phyloP scores from a whole-genome alignment of 805 yeast genomes.

The Wickerhamiella alocasiicola region DNA sequence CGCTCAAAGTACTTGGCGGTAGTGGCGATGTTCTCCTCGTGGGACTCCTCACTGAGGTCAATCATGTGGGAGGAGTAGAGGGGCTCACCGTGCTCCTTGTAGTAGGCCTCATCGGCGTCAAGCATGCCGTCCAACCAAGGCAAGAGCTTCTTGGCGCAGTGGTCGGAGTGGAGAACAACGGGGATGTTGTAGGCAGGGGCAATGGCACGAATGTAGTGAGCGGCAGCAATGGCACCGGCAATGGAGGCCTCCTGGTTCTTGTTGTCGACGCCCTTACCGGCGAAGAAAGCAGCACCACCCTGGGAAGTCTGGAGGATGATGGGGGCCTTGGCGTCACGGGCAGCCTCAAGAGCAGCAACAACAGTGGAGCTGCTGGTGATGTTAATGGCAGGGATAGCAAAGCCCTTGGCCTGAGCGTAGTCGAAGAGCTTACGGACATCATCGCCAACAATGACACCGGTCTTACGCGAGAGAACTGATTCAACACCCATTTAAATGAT shows the following conservation, averaged over 20 bases:
- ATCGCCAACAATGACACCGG: constrained; percentile 98
- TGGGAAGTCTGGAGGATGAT: constrained; percentile 93
- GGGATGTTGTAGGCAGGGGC: constrained; percentile 97
- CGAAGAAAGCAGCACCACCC: constrained; percentile 99
- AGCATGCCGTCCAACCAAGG: constrained; percentile 99
- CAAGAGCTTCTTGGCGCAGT: constrained; percentile 94
- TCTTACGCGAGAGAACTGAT: constrained; percentile 74
- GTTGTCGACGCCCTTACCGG: constrained; percentile 98
- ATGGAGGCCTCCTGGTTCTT: constrained; percentile 87
- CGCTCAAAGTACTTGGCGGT: constrained; percentile 92
- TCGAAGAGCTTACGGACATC: constrained; percentile 71
- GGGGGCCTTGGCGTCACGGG: constrained; percentile 89
- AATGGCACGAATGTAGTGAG: constrained; percentile 90
- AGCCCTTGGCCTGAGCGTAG: constrained; percentile 85
- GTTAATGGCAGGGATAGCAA: constrained; percentile 97
- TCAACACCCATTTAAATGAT: constrained; percentile 31
- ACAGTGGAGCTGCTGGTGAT: constrained; percentile 97
- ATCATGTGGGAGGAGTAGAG: constrained; percentile 98
- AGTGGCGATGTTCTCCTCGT: constrained; percentile 87
- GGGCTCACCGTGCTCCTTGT: constrained; percentile 77
- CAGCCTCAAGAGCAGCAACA: constrained; percentile 94
- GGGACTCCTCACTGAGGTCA: constrained; percentile 92
- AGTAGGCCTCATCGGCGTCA: constrained; percentile 91
- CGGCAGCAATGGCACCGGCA: constrained; percentile 93
- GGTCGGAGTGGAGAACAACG: constrained; percentile 94